Conservation (phyloP, 192 early-diverging fungal genomes). For the Coemansia sp. region DNA sequence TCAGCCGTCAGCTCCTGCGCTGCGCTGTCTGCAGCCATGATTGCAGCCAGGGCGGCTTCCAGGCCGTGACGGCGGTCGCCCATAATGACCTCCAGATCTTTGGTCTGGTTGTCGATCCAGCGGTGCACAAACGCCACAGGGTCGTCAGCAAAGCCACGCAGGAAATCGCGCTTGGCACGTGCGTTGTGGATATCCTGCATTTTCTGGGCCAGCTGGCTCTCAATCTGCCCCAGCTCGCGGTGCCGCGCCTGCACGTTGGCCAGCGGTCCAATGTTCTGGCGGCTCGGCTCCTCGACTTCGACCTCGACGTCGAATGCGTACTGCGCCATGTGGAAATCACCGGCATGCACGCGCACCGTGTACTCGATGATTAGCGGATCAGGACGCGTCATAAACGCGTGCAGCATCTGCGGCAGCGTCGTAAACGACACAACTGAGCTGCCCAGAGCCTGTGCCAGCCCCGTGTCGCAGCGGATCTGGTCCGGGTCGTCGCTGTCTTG, state of each 20-base stretch:
- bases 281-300: conserved; percentile 76
- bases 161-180: conserved; percentile 90
- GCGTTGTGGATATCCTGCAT: conserved; percentile 84
- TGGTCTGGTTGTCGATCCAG: conserved; percentile 90
- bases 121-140: conserved; percentile 88
- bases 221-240: conserved; percentile 55
- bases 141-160: conserved; percentile 81
- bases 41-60: conserved; percentile 45
- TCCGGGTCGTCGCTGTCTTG: conserved; percentile 90
- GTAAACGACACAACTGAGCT: conserved; percentile 71
- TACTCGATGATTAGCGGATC: conserved; percentile 92
- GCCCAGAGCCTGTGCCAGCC: conserved; percentile 70
- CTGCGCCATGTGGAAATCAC: conserved; percentile 72
- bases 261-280: conserved; percentile 58
- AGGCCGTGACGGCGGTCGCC: conserved; percentile 48
- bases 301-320: conserved; percentile 93
- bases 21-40: conserved; percentile 40
- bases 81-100: conserved; percentile 81
- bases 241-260: conserved; percentile 49
- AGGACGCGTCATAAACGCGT: conserved; percentile 68
- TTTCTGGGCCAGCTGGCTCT: conserved; percentile 67
- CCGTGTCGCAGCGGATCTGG: conserved; percentile 79
- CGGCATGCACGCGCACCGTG: conserved; percentile 71
- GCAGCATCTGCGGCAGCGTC: conserved; percentile 78
- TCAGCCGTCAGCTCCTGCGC: conserved; percentile 32